A percentile compares a stretch with the other conserved stretches of the same genome.
These are phyloP conservation scores for Neonectria magnoliae DNA, from an alignment of 2,329 filamentous ascomycete genomes.

Conservation along the genomic window DNA sequence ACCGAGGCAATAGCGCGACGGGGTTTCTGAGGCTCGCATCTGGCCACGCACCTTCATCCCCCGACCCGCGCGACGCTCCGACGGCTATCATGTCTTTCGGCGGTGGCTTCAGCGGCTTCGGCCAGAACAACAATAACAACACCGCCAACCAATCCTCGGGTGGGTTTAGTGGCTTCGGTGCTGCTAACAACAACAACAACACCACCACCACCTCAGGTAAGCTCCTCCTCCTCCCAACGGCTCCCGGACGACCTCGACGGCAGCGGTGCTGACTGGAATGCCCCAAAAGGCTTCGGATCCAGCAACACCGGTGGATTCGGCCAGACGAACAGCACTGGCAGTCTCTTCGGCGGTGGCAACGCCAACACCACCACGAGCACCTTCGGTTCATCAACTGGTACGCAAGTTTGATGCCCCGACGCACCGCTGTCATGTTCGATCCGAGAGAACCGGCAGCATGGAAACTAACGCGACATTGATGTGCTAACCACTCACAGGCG, in stretches of 20 bases:
- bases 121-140: slow-evolving; percentile 59
- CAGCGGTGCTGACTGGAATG: slow-evolving; percentile 42
- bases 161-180: slow-evolving; percentile 69
- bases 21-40: slow-evolving; percentile 24
- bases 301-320: slow-evolving; percentile 56
- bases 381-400: slow-evolving; percentile 50
- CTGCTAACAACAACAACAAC: slow-evolving; percentile 47
- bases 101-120: slow-evolving; percentile 64
- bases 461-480: slow-evolving; percentile 12
- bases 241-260: slow-evolving; percentile 23
- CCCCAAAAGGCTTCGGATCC: slow-evolving; percentile 47
- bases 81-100: slow-evolving; percentile 64
- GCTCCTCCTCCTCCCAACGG: slow-evolving; percentile 44
- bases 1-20: slow-evolving; percentile 35
- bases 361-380: slow-evolving; percentile 46
- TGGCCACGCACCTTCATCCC: slow-evolving; percentile 29
- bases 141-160: slow-evolving; percentile 54
- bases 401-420: slow-evolving; percentile 30
- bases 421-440: slow-evolving; percentile 33
- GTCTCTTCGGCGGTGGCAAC: slow-evolving; percentile 57
- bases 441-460: slow-evolving; percentile 24
- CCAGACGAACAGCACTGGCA: slow-evolving; percentile 47
- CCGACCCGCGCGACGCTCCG: slow-evolving; percentile 33
- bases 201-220: slow-evolving; percentile 61
- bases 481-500: slow-evolving; percentile 43